phyloP scores from a whole-genome alignment of 2,329 filamentous ascomycete genomes.

The Fusarium scirpi region DNA sequence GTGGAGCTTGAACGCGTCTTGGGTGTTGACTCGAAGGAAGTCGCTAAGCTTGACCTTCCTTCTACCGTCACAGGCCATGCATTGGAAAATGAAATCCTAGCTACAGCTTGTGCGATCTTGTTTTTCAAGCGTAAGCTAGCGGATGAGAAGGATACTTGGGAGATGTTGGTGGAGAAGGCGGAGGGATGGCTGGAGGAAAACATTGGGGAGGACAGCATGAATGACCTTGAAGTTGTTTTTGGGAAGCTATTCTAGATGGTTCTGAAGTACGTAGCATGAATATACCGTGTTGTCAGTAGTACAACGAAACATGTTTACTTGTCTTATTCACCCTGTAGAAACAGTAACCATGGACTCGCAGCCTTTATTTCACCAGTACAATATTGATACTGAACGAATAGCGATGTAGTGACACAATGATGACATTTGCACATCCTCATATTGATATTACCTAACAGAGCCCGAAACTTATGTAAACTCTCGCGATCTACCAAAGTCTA shows the following conservation, averaged over 20 bases:
- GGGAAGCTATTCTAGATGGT: slow-evolving; percentile 28
- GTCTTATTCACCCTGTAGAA: not conserved
- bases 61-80: not conserved
- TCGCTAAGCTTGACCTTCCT: slow-evolving; percentile 16
- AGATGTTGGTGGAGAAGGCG: slow-evolving; percentile 72
- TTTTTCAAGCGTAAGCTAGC: slow-evolving; percentile 59
- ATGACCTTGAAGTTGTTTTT: slow-evolving; percentile 35
- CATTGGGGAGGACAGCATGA: slow-evolving; percentile 18
- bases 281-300: not conserved
- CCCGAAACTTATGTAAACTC: not conserved
- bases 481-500: no score
- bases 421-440: not conserved
- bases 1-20: slow-evolving; percentile 46
- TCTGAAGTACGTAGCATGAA: not conserved
- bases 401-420: not conserved
- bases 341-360: not conserved
- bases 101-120: slow-evolving; percentile 48
- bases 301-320: no score
- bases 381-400: not conserved
- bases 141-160: slow-evolving; percentile 68
- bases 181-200: slow-evolving; percentile 59
- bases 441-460: not conserved
- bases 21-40: slow-evolving; percentile 29
- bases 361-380: not conserved
- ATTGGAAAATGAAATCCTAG: slow-evolving; percentile 34